A percentile compares a stretch with the other conserved stretches of the same genome.
These are phyloP conservation scores for Lentinula novae-zelandiae DNA, from an alignment of 1,284 basidiomycete species.

Conservation along the genomic window DNA sequence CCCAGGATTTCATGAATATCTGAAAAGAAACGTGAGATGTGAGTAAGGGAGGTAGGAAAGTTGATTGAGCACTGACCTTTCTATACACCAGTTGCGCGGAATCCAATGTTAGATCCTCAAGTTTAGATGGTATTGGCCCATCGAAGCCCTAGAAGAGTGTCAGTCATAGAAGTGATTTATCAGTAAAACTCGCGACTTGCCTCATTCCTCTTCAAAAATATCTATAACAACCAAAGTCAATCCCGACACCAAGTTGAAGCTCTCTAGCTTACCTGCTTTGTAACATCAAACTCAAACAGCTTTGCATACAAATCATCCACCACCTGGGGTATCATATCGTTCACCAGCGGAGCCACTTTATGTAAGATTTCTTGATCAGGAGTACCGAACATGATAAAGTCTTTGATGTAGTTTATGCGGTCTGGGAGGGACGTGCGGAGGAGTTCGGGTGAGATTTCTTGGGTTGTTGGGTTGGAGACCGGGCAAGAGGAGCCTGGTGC, in stretches of 20 bases:
- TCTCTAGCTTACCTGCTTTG: slow-evolving; percentile 31
- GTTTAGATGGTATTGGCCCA: slow-evolving; percentile 29
- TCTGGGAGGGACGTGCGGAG: slow-evolving; percentile 9
- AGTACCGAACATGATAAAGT: slow-evolving; percentile 40
- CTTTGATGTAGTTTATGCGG: slow-evolving; percentile 33
- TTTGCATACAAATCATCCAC: slow-evolving; percentile 46
- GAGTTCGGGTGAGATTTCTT: slow-evolving; percentile 13
- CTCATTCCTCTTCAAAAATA: slow-evolving; percentile 32
- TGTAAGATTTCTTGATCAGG: slow-evolving; percentile 39
- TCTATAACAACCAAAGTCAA: neutral
- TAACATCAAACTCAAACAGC: slow-evolving; percentile 45
- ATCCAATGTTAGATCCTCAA: slow-evolving; percentile 37
- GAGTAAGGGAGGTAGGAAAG: neutral
- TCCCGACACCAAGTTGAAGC: slow-evolving; percentile 25
- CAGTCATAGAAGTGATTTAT: neutral
- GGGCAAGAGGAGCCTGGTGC: neutral
- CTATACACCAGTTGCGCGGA: slow-evolving; percentile 46
- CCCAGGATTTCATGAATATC: slow-evolving; percentile 36
- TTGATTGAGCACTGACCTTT: slow-evolving; percentile 29
- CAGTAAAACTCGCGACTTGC: slow-evolving; percentile 14
- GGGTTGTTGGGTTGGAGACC: neutral
- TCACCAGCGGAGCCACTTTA: slow-evolving; percentile 36
- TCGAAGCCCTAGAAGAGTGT: slow-evolving; percentile 27
- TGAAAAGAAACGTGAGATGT: slow-evolving; percentile 12
- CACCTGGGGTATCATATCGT: slow-evolving; percentile 37